Conservation (phyloP, 345 rosid genomes). For the Reutealis trisperma region DNA sequence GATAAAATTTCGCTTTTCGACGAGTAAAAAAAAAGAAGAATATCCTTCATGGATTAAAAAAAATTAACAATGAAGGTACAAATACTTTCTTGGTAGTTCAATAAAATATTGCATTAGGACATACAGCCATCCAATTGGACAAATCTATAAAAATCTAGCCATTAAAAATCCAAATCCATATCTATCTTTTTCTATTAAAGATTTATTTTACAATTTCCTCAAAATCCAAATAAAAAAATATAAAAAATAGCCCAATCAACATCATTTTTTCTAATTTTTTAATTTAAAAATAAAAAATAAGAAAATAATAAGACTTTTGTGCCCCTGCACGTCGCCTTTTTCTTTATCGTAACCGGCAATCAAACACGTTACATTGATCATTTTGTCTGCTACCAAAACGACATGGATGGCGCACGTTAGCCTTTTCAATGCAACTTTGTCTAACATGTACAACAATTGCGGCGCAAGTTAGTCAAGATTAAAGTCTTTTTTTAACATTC, state of each 20-base stretch:
- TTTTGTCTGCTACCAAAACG: slow-evolving; percentile 24
- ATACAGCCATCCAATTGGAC: background rate
- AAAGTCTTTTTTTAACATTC: slow-evolving; percentile 44
- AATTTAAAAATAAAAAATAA: background rate
- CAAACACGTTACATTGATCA: slow-evolving; percentile 8
- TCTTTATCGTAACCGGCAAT: slow-evolving; percentile 20
- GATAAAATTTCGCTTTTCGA: too few species aligned
- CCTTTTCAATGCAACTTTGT: background rate
- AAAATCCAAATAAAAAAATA: background rate
- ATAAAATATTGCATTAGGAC: too few species aligned
- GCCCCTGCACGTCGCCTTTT: background rate
- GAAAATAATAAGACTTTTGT: background rate
- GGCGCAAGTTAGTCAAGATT: background rate
- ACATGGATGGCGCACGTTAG: slow-evolving; percentile 12
- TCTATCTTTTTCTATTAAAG: too few species aligned
- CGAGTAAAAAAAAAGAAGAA: too few species aligned
- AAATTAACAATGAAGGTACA: too few species aligned
- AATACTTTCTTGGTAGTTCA: too few species aligned
- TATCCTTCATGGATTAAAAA: too few species aligned
- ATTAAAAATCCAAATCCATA: too few species aligned
- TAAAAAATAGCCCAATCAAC: background rate
- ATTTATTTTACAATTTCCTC: too few species aligned
- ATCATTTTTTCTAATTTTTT: background rate
- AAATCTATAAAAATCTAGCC: background rate
- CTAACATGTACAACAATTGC: background rate